Base-by-base conservation (phyloP, 352 stramenopile genomes). In the Pythium volutum region DNA sequence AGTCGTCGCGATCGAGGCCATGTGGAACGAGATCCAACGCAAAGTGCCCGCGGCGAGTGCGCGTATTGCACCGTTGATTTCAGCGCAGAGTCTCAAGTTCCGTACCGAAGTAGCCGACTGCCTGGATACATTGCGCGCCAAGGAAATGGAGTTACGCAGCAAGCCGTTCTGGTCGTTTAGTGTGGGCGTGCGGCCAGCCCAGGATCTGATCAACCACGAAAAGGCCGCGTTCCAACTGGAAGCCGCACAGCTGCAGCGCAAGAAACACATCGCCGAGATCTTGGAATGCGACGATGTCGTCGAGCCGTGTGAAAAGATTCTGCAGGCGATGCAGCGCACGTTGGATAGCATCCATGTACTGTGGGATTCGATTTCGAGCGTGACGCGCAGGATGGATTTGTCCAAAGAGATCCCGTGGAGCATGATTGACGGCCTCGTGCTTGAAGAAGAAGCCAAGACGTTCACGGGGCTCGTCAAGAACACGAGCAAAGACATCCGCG, bases 371-470 rank as follows among this genome's bases (percentile, higher is more conserved):
- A 91, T 90, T 26, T 73, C 87, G 15, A 84, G 96, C 36, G 78
- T 97, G 1, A 87, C 93, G 16, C 75, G 75, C 8, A 98, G 97
- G 70, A 92, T 98, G 33, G 75, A 89, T 34, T 67, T 94, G 33
- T 89, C 77, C 0, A 89, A 93, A 67, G 82, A 91, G 33, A 77
- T 97, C 57, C 80, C 97, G 29, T 99, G 96, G 96, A 79, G 71
- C 38, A 84, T 97, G 73, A 79, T 98, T 16, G 85, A 97, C 59
- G 80, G 90, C 4, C 75, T 97, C 27, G 78, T 93, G 22, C 65
- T 99, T 11, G 96, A 98, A 64, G 95, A 98, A 69, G 93, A 96
- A 59, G 87, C 87, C 12, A 98, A 98, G 66, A 53, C 62, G 9
- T 90, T 94, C 49, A 62, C 91, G 56, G 69, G 64, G 43, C 81